These are phyloP conservation scores for Alternaria gansuensis DNA, from an alignment of 2,329 filamentous ascomycete genomes.

Conservation along the genomic window DNA sequence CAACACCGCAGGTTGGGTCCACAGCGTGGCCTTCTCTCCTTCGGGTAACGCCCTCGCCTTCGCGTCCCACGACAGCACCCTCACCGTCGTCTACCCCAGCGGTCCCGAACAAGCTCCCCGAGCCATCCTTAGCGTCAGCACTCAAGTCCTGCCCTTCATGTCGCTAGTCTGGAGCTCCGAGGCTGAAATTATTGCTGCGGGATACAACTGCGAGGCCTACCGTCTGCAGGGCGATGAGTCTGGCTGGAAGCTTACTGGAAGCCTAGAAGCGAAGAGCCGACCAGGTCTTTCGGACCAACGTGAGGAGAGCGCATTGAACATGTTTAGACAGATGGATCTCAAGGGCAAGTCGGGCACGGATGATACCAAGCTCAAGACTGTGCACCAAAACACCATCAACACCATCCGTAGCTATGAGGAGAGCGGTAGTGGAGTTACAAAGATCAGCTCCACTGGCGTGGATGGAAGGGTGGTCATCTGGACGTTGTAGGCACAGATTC, in stretches of 20 bases:
- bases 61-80: constrained; percentile 91
- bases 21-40: constrained; percentile 91
- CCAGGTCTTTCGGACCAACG: constrained; percentile 68
- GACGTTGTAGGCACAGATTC: constrained; percentile 50
- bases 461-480: constrained; percentile 60
- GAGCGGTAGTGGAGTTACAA: constrained; percentile 69
- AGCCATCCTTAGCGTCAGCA: constrained; percentile 89
- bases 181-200: constrained; percentile 92
- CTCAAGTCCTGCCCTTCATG: constrained; percentile 90
- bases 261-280: constrained; percentile 76
- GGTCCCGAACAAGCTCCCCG: constrained; percentile 88
- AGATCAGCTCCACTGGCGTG: constrained; percentile 75
- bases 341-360: constrained; percentile 80
- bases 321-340: constrained; percentile 99
- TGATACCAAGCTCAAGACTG: constrained; percentile 92
- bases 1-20: constrained; percentile 96
- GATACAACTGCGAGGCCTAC: constrained; percentile 88
- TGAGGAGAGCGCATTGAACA: constrained; percentile 94
- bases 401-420: constrained; percentile 80
- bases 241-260: constrained; percentile 86
- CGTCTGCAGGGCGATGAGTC: constrained; percentile 79
- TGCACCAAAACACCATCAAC: constrained; percentile 95
- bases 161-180: constrained; percentile 92
- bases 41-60: constrained; percentile 94
- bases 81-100: constrained; percentile 94